A percentile compares a stretch with the other conserved stretches of the same genome.
phyloP scores from a whole-genome alignment of 345 rosid genomes.

The Mallotus nudiflorus region DNA sequence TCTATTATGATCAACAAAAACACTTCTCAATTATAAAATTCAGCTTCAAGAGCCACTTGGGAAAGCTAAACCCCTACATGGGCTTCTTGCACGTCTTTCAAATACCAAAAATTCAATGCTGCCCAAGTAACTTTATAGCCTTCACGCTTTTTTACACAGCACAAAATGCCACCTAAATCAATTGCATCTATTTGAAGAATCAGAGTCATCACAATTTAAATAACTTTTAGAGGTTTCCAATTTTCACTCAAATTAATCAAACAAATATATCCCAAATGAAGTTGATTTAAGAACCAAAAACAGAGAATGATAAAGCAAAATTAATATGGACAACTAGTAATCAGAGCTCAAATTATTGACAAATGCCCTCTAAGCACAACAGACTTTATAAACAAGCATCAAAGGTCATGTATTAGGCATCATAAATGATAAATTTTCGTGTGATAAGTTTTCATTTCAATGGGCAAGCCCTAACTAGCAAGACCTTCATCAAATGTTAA shows the following conservation, averaged over 20 bases:
- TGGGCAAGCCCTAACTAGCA: neutral
- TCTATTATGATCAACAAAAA: no score
- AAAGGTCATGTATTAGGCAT: no score
- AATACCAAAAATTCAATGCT: no score
- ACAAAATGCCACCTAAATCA: neutral
- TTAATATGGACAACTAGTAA: neutral
- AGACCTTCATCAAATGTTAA: no score
- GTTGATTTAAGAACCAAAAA: neutral
- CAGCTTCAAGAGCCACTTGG: no score
- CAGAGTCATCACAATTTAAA: no score
- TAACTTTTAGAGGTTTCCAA: no score
- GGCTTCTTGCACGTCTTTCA: no score
- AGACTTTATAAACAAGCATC: neutral
- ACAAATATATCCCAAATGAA: neutral
- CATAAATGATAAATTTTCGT: no score
- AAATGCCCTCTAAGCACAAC: neutral
- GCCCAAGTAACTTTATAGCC: neutral
- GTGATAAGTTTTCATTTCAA: neutral
- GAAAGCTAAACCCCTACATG: no score
- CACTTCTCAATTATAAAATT: no score
- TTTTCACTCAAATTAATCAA: neutral
- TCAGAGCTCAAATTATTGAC: neutral
- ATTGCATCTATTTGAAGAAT: neutral
- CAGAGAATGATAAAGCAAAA: neutral
- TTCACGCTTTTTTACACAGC: neutral